Evolutionary conservation across 148 eudicot species (phyloP).

Genomic region (Euryodendron excelsum): DNA sequence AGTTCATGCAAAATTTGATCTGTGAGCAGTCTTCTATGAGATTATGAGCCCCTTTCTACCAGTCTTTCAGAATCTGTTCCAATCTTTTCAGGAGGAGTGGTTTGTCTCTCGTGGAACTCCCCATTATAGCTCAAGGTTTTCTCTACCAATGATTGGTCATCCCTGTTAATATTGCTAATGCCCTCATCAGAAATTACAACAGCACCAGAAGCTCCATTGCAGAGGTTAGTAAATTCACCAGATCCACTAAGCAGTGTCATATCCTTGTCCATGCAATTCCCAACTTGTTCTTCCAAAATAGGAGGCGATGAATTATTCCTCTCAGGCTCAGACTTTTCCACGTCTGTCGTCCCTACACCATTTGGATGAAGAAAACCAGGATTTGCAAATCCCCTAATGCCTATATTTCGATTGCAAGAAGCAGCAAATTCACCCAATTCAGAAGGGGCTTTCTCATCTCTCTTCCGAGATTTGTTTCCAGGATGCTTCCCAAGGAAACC

Average conservation of each 20-base stretch:
- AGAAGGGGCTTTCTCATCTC: conserved; percentile 11
- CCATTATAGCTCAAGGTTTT: neutral
- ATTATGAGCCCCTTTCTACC: neutral
- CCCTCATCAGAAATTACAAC: neutral
- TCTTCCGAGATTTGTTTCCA: conserved; percentile 1
- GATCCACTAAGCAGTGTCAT: neutral
- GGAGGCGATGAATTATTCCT: neutral
- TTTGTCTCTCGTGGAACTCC: neutral
- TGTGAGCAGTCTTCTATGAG: neutral
- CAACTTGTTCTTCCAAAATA: neutral
- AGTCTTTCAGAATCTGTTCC: neutral
- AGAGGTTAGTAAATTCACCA: neutral
- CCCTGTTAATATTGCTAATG: neutral
- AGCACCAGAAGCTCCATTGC: conserved; percentile 15
- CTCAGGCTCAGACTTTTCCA: neutral
- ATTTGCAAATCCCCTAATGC: neutral
- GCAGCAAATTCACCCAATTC: neutral
- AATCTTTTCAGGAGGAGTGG: neutral
- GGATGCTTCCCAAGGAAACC: conserved; percentile 36
- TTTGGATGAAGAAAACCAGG: conserved; percentile 3
- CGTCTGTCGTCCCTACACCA: neutral
- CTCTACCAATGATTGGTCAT: neutral
- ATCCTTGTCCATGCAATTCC: conserved; percentile 5
- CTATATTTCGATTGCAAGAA: neutral
- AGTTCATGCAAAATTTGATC: conserved; percentile 6